A percentile compares a stretch with the other conserved stretches of the same genome.
phyloP scores from a whole-genome alignment of 208 protist species.

The Acanthamoeba triangularis region DNA sequence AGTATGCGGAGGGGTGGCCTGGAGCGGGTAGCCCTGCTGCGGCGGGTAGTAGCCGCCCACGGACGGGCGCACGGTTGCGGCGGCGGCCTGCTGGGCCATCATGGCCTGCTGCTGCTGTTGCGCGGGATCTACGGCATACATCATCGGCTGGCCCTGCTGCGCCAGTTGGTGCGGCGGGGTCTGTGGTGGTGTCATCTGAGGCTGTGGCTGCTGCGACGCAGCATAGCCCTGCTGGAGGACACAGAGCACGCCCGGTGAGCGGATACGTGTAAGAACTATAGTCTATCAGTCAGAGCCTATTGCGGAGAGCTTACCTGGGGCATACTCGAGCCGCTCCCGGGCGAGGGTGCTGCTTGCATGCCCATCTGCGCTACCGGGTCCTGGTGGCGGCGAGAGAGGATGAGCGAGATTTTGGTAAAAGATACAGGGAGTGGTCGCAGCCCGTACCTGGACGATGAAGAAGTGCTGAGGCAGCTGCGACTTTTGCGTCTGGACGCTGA shows the following conservation, averaged over 20 bases:
- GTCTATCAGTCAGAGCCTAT: neutral
- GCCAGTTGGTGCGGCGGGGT: neutral
- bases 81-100: neutral
- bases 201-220: neutral
- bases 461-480: constrained; percentile 14
- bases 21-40: neutral
- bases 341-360: neutral
- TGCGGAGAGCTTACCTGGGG: neutral
- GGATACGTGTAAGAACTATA: neutral
- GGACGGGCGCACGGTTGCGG: neutral
- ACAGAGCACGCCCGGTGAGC: neutral
- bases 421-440: no score
- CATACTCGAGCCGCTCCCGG: neutral
- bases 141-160: neutral
- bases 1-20: neutral
- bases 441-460: neutral
- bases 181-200: neutral
- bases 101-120: neutral
- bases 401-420: no score
- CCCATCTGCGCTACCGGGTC: neutral
- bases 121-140: neutral
- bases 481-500: constrained; percentile 36
- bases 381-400: neutral
- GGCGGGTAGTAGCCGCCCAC: neutral
- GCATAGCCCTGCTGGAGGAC: neutral